Percentiles rank a stretch among this genome's conserved stretches.
phyloP scores from a whole-genome alignment of 768 basidiomycete genomes.

The Panaeolus cyanescens region DNA sequence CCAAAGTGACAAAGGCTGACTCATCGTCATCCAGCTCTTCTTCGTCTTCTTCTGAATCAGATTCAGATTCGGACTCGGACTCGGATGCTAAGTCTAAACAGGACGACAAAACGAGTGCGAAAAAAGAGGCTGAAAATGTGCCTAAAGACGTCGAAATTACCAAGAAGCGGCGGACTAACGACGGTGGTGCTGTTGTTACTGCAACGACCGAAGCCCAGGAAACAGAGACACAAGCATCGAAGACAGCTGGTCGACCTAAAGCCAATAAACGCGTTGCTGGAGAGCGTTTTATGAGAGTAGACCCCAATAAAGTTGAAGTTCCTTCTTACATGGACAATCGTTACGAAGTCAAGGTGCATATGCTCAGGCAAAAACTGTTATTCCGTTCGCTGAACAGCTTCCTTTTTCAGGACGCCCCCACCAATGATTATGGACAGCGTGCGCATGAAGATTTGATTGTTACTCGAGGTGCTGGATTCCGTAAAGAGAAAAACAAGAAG shows the following conservation, averaged over 20 bases:
- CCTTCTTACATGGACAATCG: slow-evolving; percentile 60
- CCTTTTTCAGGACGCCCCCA: slow-evolving; percentile 51
- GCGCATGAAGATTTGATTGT: slow-evolving; percentile 89
- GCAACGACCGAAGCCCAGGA: slow-evolving; percentile 19
- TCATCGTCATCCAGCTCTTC: slow-evolving; percentile 17
- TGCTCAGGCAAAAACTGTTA: slow-evolving; percentile 5
- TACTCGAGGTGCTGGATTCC: slow-evolving; percentile 92
- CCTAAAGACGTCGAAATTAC: slow-evolving; percentile 31
- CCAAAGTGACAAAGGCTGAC: slow-evolving; percentile 5
- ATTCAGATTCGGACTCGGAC: slow-evolving; percentile 24
- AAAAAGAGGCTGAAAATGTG: slow-evolving; percentile 9
- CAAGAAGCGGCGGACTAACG: slow-evolving; percentile 65
- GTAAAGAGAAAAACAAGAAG: slow-evolving; percentile 99
- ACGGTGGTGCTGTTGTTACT: slow-evolving; percentile 48
- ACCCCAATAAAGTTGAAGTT: slow-evolving; percentile 43
- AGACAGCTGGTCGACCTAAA: slow-evolving; percentile 18
- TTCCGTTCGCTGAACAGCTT: not conserved
- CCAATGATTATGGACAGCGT: slow-evolving; percentile 84
- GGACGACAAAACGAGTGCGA: slow-evolving; percentile 2
- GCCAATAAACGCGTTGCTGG: slow-evolving; percentile 37
- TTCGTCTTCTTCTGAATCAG: not conserved
- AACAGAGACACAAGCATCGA: slow-evolving; percentile 11
- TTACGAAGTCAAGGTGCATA: slow-evolving; percentile 75
- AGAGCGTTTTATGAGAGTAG: slow-evolving; percentile 79
- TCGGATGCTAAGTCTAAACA: slow-evolving; percentile 9